Base-by-base conservation (phyloP, 1,139 yeast species). In the Yamadazyma kanchanaburiensis region DNA sequence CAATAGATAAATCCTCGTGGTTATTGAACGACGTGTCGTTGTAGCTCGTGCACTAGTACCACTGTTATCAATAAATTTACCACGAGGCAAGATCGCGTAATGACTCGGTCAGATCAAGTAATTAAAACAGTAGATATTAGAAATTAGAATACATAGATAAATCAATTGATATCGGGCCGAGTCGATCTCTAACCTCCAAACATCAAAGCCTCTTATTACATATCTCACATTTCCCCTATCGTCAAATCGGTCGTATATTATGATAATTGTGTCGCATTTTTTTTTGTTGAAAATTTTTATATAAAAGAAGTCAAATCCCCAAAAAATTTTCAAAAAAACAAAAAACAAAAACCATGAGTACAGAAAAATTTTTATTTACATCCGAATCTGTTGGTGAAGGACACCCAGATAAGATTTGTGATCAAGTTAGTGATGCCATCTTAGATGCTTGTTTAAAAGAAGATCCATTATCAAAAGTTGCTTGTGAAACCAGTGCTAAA, bases 361-460 rank as follows among this genome's bases (percentile, higher is more conserved):
- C 45, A 30, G 73, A 67, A 57, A 65, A 54, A 38, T 85, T 85
- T 65, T 73, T 86, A 55, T 85, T 86, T 63, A 85, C 96, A 52
- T 89, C 97, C 49, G 98, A 91, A 74, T 87, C 96, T 49, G 96
- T 87, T 52, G 96, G 96, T 72, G 96, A 87, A 69, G 97, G 97
- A 59, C 97, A 91, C 79, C 97, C 98, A 60, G 98, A 91, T 64
- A 91, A 91, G 81, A 94, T 91, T 72, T 91, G 98, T 72, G 98
- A 91, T 69, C 99, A 91, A 74, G 96, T 94, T 46, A 85, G 95
- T 34, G 98, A 94, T 60, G 98, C 98, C 54, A 87, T 91, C 55
- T 77, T 91, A 55, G 99, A 91, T 58, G 99, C 98, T 51, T 91
- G 97, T 76, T 74, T 91, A 52, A 80, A 86, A 40, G 94, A 74